Conservation (phyloP, 2,329 filamentous ascomycete genomes). For the Fusarium nelsonii region DNA sequence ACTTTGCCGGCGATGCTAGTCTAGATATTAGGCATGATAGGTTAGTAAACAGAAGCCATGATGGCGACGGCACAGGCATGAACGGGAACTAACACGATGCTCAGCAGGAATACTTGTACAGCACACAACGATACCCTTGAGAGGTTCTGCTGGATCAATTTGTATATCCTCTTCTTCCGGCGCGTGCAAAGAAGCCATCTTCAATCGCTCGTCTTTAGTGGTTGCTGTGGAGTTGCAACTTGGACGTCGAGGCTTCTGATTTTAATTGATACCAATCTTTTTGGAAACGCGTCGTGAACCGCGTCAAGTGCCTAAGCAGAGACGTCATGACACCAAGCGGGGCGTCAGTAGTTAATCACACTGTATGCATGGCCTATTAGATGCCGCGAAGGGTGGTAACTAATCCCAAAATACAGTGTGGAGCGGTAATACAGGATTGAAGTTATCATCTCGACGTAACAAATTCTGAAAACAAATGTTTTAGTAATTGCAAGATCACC, state of each 20-base stretch:
- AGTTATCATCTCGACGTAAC: not conserved
- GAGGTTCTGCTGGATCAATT: constrained; percentile 71
- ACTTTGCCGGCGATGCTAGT: constrained; percentile 72
- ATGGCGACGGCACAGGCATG: constrained; percentile 3
- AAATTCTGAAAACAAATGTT: not conserved
- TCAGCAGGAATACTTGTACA: constrained; percentile 88
- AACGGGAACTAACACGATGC: constrained; percentile 71
- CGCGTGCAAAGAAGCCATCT: constrained; percentile 49
- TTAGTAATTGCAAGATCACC: no score
- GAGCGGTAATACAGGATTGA: not conserved
- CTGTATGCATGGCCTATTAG: not conserved
- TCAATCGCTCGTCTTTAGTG: constrained; percentile 20
- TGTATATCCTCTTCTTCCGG: constrained; percentile 47
- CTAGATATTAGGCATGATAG: constrained; percentile 47
- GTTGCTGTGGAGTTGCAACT: constrained; percentile 34
- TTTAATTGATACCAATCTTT: constrained; percentile 40
- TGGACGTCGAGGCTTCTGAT: constrained; percentile 28
- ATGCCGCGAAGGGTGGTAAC: not conserved
- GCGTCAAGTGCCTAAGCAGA: constrained; percentile 43
- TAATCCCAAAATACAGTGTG: constrained; percentile 9
- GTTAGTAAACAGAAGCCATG: constrained; percentile 10
- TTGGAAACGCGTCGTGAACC: constrained; percentile 43
- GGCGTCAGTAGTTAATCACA: constrained; percentile 1
- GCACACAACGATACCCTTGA: constrained; percentile 82
- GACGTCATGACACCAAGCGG: constrained; percentile 36